Evolutionary conservation across 305 asterid species (phyloP).

Genomic region (Caryopteris hybrid): DNA sequence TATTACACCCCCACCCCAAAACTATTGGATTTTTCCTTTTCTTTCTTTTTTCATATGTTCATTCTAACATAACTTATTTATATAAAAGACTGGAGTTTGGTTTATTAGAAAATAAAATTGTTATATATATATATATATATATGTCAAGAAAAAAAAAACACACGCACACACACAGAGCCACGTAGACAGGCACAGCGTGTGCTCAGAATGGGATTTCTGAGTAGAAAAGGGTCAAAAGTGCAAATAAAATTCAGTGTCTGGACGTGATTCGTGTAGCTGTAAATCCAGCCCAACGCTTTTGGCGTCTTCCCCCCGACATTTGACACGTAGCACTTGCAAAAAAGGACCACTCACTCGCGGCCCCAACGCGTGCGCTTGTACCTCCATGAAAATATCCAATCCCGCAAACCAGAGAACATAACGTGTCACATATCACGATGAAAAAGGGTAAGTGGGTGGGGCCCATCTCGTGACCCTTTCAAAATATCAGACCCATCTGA

Average conservation of each 20-base stretch:
- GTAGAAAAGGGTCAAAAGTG: neutral
- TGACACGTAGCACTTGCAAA: slow-evolving; percentile 32
- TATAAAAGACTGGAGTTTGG: too few species aligned
- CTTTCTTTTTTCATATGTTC: too few species aligned
- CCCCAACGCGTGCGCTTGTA: slow-evolving; percentile 9
- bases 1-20: too few species aligned
- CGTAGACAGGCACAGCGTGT: too few species aligned
- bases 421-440: slow-evolving; percentile 19
- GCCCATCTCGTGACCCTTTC: slow-evolving; percentile 12
- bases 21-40: too few species aligned
- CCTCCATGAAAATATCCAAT: neutral
- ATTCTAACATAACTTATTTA: too few species aligned
- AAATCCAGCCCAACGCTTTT: slow-evolving; percentile 31
- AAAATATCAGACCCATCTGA: slow-evolving; percentile 6
- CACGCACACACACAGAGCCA: too few species aligned
- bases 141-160: too few species aligned
- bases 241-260: slow-evolving; percentile 12
- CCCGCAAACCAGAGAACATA: slow-evolving; percentile 10
- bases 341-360: slow-evolving; percentile 30
- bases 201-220: neutral
- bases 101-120: too few species aligned
- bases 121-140: too few species aligned
- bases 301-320: slow-evolving; percentile 27
- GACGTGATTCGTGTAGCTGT: slow-evolving; percentile 25
- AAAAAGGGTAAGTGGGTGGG: slow-evolving; percentile 11